A percentile compares a stretch with the other conserved stretches of the same genome.
Conservation (phyloP, 1,284 basidiomycete species). For the Leucoagaricus sp. region DNA sequence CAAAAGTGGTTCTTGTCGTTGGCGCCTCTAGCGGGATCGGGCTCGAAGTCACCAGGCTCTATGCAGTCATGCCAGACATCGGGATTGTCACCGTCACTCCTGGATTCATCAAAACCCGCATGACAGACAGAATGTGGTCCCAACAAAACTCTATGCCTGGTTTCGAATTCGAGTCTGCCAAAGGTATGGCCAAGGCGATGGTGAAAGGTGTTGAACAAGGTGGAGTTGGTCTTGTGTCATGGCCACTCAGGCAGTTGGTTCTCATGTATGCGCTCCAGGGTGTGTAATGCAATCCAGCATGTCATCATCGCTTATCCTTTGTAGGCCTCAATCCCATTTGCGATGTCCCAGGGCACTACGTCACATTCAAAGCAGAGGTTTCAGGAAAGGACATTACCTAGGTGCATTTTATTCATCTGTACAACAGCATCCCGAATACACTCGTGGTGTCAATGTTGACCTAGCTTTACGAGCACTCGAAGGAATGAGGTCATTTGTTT, state of each 20-base stretch:
- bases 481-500: no score
- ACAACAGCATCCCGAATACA: no score
- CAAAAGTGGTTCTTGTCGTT: no score
- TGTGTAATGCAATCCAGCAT: conserved; percentile 4
- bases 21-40: no score
- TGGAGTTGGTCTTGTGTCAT: no score
- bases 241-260: conserved; percentile 23
- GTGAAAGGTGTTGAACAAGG: conserved; percentile 25
- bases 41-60: no score
- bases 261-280: conserved; percentile 25
- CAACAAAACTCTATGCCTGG: conserved; percentile 23
- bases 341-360: conserved; percentile 23
- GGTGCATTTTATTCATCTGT: no score
- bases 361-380: conserved; percentile 21
- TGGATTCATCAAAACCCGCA: conserved; percentile 27
- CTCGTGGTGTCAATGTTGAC: no score
- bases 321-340: conserved; percentile 28
- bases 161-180: conserved; percentile 20
- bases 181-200: no score
- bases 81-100: conserved; percentile 28
- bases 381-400: conserved; percentile 23
- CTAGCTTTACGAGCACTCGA: no score
- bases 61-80: no score
- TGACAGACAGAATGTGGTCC: conserved; percentile 25
- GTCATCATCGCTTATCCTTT: not conserved